Evolutionary conservation across 2,329 filamentous ascomycete species (phyloP).

Genomic region (Trichoderma breve): DNA sequence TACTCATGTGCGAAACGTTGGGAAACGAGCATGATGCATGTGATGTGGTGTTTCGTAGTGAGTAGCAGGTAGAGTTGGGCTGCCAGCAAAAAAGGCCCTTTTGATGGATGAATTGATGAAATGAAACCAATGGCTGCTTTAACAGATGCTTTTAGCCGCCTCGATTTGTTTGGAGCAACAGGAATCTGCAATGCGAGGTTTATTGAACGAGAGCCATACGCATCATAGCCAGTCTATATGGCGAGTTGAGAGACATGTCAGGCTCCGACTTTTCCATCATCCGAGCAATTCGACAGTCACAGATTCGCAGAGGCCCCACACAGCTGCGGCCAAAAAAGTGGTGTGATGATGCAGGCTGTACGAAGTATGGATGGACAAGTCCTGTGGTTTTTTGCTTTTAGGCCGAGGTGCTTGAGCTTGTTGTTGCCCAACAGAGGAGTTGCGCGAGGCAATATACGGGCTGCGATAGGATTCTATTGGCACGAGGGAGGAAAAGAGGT

Average conservation of each 20-base stretch:
- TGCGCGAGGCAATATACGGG: neutral
- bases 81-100: neutral
- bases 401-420: slow-evolving; percentile 1
- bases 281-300: neutral
- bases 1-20: neutral
- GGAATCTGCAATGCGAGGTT: neutral
- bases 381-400: neutral
- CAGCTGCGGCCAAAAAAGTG: neutral
- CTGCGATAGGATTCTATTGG: neutral
- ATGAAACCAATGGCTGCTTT: neutral
- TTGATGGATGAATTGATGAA: neutral
- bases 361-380: neutral
- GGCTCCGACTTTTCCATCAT: neutral
- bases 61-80: neutral
- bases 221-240: neutral
- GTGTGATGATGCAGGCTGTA: slow-evolving; percentile 9
- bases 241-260: neutral
- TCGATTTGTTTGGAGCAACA: neutral
- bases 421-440: slow-evolving; percentile 8
- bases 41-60: neutral
- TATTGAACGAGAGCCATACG: neutral
- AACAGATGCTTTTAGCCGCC: neutral
- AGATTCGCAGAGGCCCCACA: neutral
- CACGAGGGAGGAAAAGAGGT: neutral
- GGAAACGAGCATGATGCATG: neutral